These are phyloP conservation scores for Sclerotinia subarctica DNA, from an alignment of 2,329 filamentous ascomycete species.

Conservation along the genomic window DNA sequence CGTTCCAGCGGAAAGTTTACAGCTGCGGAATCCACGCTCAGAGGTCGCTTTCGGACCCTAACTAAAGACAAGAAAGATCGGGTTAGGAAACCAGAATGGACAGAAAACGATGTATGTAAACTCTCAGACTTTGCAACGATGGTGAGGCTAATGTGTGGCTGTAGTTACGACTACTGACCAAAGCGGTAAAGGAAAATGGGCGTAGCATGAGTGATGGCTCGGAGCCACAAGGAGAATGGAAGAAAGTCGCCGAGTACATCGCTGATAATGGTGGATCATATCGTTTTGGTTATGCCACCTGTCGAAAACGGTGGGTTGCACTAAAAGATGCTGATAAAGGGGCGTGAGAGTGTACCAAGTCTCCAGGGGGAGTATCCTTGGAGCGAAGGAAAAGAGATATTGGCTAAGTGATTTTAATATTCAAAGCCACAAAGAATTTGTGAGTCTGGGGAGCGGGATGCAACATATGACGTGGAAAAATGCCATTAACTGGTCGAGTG, in stretches of 20 bases:
- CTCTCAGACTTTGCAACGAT: neutral
- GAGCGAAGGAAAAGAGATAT: neutral
- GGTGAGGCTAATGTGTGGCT: conserved; percentile 14
- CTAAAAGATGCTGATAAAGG: conserved; percentile 25
- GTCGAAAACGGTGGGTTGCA: conserved; percentile 56
- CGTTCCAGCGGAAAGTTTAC: conserved; percentile 50
- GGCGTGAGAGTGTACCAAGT: neutral
- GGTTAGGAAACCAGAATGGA: conserved; percentile 65
- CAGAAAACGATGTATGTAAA: conserved; percentile 57
- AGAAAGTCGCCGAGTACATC: conserved; percentile 54
- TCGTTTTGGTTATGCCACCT: conserved; percentile 57
- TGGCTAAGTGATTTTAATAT: neutral
- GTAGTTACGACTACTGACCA: conserved; percentile 47
- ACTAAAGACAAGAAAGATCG: conserved; percentile 61
- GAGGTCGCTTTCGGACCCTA: conserved; percentile 63
- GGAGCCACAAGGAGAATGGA: conserved; percentile 51
- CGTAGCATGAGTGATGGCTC: conserved; percentile 14
- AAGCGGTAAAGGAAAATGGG: conserved; percentile 43
- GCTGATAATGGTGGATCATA: conserved; percentile 52
- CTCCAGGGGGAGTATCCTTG: neutral
- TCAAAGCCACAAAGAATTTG: neutral
- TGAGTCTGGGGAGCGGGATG: neutral
- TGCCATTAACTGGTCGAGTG: neutral
- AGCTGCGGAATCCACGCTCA: conserved; percentile 69
- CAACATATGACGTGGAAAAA: neutral